A percentile compares a stretch with the other conserved stretches of the same genome.
These are phyloP conservation scores for Xylariaceae sp. DNA, from an alignment of 2,329 filamentous ascomycete species.

Conservation along the genomic window DNA sequence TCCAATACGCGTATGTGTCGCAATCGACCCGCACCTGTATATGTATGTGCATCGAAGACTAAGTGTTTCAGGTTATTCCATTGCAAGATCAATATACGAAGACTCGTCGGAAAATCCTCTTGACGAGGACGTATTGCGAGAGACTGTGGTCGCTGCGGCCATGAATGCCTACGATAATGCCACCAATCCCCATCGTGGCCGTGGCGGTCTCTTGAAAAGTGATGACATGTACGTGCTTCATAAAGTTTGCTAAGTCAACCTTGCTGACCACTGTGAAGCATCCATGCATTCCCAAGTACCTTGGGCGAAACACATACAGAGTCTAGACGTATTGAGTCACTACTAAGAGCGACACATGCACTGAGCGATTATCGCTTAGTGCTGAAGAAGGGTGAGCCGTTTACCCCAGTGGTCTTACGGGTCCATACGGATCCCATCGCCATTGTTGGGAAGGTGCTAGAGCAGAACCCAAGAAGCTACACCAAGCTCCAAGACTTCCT, in stretches of 20 bases:
- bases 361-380: conserved; percentile 74
- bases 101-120: conserved; percentile 46
- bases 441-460: conserved; percentile 67
- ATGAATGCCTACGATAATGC: conserved; percentile 76
- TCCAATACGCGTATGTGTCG: conserved; percentile 51
- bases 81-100: conserved; percentile 61
- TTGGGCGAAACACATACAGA: conserved; percentile 49
- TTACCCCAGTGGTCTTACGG: conserved; percentile 73
- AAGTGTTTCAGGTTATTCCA: conserved; percentile 47
- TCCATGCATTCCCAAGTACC: conserved; percentile 59
- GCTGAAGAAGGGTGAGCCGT: conserved; percentile 74
- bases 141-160: conserved; percentile 58
- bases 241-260: not conserved
- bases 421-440: conserved; percentile 71
- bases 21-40: not conserved
- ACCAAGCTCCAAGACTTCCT: conserved; percentile 71
- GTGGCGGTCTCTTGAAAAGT: conserved; percentile 74
- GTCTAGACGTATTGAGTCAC: conserved; percentile 52
- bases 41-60: not conserved
- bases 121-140: conserved; percentile 46
- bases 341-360: conserved; percentile 69
- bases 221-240: conserved; percentile 59
- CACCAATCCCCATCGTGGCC: conserved; percentile 72
- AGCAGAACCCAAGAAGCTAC: conserved; percentile 71
- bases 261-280: conserved; percentile 34